Percentiles rank a stretch among this genome's conserved stretches.
Evolutionary conservation across 768 basidiomycete genomes (phyloP).

Genomic region (Boletus rufocinnamomeus): DNA sequence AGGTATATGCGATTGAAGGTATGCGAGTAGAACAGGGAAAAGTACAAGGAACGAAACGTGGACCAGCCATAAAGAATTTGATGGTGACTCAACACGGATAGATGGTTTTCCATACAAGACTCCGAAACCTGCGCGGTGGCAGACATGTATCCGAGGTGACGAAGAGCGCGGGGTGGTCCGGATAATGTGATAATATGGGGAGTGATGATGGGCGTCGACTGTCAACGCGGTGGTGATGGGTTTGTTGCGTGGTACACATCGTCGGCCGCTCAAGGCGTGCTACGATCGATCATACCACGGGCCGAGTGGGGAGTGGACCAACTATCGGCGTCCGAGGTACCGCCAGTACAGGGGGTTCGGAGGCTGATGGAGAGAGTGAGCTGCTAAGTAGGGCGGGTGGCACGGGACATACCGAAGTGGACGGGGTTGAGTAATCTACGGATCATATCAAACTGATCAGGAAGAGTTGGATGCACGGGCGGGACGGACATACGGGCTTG

Average conservation of each 20-base stretch:
- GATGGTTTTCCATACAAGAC: constrained; percentile 4
- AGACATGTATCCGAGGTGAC: constrained; percentile 11
- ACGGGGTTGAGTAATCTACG: constrained; percentile 60
- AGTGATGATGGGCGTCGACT: constrained; percentile 6
- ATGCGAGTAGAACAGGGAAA: constrained; percentile 9
- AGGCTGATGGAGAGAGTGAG: constrained; percentile 34
- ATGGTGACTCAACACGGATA: constrained; percentile 15
- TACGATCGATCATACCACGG: constrained; percentile 10
- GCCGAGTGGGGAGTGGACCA: neutral
- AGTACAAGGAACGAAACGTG: constrained; percentile 9
- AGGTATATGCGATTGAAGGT: constrained; percentile 27
- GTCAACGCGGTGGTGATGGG: constrained; percentile 4
- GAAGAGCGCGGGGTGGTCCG: constrained; percentile 5
- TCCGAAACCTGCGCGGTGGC: constrained; percentile 6
- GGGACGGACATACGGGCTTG: constrained; percentile 50
- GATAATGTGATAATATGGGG: constrained; percentile 5
- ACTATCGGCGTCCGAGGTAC: constrained; percentile 47
- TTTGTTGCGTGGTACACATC: constrained; percentile 2
- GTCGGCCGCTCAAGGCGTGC: constrained; percentile 3
- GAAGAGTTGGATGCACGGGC: neutral
- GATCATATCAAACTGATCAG: constrained; percentile 10
- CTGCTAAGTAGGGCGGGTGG: neutral
- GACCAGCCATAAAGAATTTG: constrained; percentile 22
- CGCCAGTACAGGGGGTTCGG: constrained; percentile 48
- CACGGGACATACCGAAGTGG: constrained; percentile 40